phyloP scores from a whole-genome alignment of 2,329 filamentous ascomycete genomes.

The Plenodomus lindquistii region DNA sequence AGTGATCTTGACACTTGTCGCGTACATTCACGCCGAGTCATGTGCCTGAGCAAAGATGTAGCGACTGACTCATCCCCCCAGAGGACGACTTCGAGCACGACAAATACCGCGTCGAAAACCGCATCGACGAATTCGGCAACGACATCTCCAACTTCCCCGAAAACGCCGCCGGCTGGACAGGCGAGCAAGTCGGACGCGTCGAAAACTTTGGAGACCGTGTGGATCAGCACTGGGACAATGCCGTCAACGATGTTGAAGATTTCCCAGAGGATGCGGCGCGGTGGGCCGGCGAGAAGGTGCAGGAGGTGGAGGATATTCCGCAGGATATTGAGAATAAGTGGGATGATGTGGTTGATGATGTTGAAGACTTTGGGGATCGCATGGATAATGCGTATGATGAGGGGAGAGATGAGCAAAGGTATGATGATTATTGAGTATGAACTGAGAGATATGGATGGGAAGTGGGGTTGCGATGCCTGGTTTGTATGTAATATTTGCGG shows the following conservation, averaged over 20 bases:
- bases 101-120: conserved; percentile 19
- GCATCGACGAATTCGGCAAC: conserved; percentile 21
- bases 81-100: conserved; percentile 22
- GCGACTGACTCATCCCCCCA: conserved; percentile 12
- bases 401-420: conserved; percentile 26
- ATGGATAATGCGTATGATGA: conserved; percentile 31
- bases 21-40: not conserved
- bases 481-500: no score
- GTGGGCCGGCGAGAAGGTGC: conserved; percentile 30
- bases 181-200: conserved; percentile 26
- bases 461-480: no score
- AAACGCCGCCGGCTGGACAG: conserved; percentile 27
- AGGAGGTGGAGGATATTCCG: conserved; percentile 28
- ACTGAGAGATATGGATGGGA: no score
- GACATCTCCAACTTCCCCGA: conserved; percentile 25
- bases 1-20: not conserved
- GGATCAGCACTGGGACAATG: conserved; percentile 22
- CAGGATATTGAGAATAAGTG: conserved; percentile 29
- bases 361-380: conserved; percentile 23
- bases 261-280: conserved; percentile 28
- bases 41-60: not conserved
- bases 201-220: conserved; percentile 28
- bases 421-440: conserved; percentile 24
- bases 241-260: conserved; percentile 26
- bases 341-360: conserved; percentile 20